Percentiles rank a stretch among this genome's conserved stretches.
Evolutionary conservation across 2,329 filamentous ascomycete genomes (phyloP).

Genomic region (Huntiella omanensis): DNA sequence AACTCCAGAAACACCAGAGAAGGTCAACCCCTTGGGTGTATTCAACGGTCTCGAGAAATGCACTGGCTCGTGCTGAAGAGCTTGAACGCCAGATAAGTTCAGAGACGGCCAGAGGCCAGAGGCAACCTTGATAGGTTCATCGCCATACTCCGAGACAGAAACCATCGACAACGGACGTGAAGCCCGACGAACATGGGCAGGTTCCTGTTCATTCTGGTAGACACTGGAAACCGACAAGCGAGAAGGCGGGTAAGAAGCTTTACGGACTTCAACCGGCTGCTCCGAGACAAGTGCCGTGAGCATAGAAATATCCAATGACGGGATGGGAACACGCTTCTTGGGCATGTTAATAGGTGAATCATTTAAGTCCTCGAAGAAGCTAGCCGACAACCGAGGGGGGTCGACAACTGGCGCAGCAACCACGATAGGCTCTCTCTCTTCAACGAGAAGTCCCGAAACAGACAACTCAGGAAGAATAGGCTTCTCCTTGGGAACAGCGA

Average conservation of each 20-base stretch:
- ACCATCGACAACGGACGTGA: conserved; percentile 13
- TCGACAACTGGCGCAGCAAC: conserved; percentile 8
- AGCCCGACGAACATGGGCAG: background rate
- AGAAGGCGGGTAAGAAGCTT: background rate
- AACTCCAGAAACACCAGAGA: conserved; percentile 1
- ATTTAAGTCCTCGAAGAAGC: background rate
- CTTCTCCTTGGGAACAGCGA: conserved; percentile 16
- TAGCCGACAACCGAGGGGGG: background rate
- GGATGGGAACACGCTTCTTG: background rate
- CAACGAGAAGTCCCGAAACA: conserved; percentile 9
- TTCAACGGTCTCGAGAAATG: conserved; percentile 2
- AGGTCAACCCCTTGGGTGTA: background rate
- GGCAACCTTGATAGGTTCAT: conserved; percentile 12
- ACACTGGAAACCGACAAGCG: background rate
- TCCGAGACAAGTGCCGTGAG: background rate
- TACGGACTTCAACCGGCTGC: background rate
- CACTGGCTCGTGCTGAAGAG: conserved; percentile 9
- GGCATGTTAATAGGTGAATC: background rate
- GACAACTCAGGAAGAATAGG: conserved; percentile 17
- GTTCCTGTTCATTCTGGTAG: background rate
- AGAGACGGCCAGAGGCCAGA: conserved; percentile 9
- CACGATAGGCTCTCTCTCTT: conserved; percentile 17
- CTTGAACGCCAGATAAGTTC: background rate
- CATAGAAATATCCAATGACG: background rate
- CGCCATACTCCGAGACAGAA: conserved; percentile 13